Percentiles rank a stretch among this genome's conserved stretches.
These are phyloP conservation scores for Pseudogymnoascus sp. DNA, from an alignment of 2,329 filamentous ascomycete genomes.

Conservation along the genomic window DNA sequence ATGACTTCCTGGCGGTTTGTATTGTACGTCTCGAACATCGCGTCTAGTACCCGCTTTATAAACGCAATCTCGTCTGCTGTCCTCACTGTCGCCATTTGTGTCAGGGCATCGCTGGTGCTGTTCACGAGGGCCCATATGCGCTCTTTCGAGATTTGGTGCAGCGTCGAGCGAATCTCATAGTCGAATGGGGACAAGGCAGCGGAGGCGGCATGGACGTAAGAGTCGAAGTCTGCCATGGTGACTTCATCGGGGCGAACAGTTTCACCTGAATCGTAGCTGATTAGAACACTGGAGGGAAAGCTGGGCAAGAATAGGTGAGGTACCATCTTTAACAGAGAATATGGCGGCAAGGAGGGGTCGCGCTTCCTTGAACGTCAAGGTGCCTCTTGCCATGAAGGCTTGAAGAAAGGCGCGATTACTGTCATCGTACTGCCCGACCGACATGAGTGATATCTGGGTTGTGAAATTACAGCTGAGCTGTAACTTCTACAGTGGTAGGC, in stretches of 20 bases:
- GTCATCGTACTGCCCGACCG: constrained; percentile 33
- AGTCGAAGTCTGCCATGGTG: constrained; percentile 56
- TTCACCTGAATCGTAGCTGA: constrained; percentile 30
- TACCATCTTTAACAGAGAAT: constrained; percentile 40
- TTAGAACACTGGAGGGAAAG: neutral
- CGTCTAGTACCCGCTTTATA: constrained; percentile 78
- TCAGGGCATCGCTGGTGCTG: constrained; percentile 72
- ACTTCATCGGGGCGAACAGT: constrained; percentile 52
- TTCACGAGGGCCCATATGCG: constrained; percentile 83
- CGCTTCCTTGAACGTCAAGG: constrained; percentile 67
- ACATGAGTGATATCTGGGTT: neutral
- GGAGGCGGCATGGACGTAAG: constrained; percentile 64
- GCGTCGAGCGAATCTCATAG: constrained; percentile 71
- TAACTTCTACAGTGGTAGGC: neutral
- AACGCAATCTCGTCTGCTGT: constrained; percentile 80
- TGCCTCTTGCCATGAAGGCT: constrained; percentile 70
- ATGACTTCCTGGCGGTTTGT: constrained; percentile 71
- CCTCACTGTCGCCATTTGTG: constrained; percentile 77
- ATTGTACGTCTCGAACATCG: constrained; percentile 88
- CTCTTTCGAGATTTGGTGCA: constrained; percentile 58
- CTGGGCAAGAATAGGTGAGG: neutral
- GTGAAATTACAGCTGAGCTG: neutral
- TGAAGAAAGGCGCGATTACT: constrained; percentile 84
- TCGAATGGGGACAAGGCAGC: constrained; percentile 70
- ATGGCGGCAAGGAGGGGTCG: constrained; percentile 70